Percentiles rank a stretch among this genome's conserved stretches.
phyloP scores from a whole-genome alignment of 2,329 filamentous ascomycete species.

The Sclerotinia subarctica region DNA sequence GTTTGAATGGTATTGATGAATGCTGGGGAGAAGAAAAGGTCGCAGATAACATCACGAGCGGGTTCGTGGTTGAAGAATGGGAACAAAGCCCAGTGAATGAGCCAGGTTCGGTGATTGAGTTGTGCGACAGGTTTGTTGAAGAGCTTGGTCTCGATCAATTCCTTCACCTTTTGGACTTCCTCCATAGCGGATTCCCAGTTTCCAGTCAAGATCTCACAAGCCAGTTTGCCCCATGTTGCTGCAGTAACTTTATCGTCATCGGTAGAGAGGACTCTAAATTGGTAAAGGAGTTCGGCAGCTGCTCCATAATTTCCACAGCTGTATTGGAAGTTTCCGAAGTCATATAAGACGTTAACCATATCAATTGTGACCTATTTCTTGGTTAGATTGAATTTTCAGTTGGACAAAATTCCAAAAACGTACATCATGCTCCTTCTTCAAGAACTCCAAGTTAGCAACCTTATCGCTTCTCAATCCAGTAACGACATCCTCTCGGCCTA shows the following conservation, averaged over 20 bases:
- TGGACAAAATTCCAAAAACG: constrained; percentile 38
- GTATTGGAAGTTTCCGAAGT: constrained; percentile 97
- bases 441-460: constrained; percentile 95
- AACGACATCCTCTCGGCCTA: constrained; percentile 86
- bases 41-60: constrained; percentile 84
- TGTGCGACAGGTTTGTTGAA: constrained; percentile 96
- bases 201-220: constrained; percentile 88
- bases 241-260: constrained; percentile 97
- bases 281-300: constrained; percentile 90
- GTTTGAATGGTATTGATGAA: constrained; percentile 99
- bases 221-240: constrained; percentile 97
- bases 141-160: constrained; percentile 87
- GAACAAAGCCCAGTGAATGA: constrained; percentile 98
- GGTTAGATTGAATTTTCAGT: constrained; percentile 23
- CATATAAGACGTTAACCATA: constrained; percentile 94
- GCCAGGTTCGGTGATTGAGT: constrained; percentile 92
- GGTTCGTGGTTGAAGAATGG: constrained; percentile 97
- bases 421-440: constrained; percentile 94
- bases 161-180: constrained; percentile 85
- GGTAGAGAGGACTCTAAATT: constrained; percentile 96
- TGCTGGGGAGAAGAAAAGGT: constrained; percentile 93
- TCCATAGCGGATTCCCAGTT: constrained; percentile 95
- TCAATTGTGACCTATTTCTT: constrained; percentile 70
- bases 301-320: constrained; percentile 91
- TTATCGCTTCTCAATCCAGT: constrained; percentile 92